phyloP scores from a whole-genome alignment of 345 rosid genomes.

The Rhodamnia argentea region DNA sequence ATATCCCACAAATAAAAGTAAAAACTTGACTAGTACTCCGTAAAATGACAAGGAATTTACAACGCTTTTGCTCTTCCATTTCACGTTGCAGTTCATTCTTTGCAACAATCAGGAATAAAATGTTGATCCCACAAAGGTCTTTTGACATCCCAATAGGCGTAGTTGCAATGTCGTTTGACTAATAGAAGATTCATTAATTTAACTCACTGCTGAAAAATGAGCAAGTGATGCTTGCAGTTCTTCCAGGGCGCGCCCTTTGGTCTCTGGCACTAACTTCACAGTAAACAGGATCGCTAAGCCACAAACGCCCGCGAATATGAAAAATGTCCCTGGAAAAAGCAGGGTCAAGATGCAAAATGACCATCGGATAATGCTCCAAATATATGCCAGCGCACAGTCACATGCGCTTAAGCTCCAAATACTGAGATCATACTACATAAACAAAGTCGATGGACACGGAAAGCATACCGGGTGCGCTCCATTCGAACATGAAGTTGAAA shows the following conservation, averaged over 20 bases:
- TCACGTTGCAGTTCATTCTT: neutral
- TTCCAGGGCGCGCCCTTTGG: slow-evolving; percentile 14
- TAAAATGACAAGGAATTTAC: neutral
- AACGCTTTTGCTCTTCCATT: neutral
- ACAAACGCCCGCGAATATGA: slow-evolving; percentile 1
- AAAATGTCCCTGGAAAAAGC: slow-evolving; percentile 35
- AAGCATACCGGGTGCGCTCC: slow-evolving; percentile 62
- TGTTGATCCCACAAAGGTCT: neutral
- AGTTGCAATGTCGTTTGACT: neutral
- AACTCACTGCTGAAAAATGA: neutral
- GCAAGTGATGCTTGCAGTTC: slow-evolving; percentile 16
- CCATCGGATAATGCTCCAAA: neutral
- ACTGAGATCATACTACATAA: neutral
- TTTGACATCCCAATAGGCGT: neutral
- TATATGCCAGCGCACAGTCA: neutral
- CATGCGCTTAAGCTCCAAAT: neutral
- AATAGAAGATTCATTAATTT: neutral
- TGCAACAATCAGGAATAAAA: neutral
- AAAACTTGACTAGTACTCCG: neutral
- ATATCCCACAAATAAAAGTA: neutral
- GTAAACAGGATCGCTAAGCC: slow-evolving; percentile 1
- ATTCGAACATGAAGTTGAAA: slow-evolving; percentile 71
- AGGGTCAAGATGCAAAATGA: neutral
- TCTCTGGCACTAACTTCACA: slow-evolving; percentile 14
- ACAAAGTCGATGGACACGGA: neutral